Percentiles rank a stretch among this genome's conserved stretches.
phyloP scores from a whole-genome alignment of 2,329 filamentous ascomycete genomes.

The Aspergillus chevalieri region DNA sequence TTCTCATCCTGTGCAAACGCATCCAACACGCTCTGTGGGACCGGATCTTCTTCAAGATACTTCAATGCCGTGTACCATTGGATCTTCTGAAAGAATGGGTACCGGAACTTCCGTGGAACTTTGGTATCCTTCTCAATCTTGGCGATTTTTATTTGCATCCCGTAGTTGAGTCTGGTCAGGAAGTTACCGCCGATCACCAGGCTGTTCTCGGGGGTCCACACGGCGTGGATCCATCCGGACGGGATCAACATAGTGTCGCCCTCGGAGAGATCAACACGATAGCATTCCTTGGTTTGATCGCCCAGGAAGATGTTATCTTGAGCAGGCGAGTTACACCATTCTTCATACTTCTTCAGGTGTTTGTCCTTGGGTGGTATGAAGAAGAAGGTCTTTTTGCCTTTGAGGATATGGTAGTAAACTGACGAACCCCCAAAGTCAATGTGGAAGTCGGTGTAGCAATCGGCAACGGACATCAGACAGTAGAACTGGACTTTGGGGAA shows the following conservation, averaged over 20 bases:
- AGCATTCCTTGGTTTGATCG: constrained; percentile 60
- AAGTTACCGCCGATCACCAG: constrained; percentile 68
- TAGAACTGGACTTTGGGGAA: constrained; percentile 63
- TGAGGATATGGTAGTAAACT: constrained; percentile 64
- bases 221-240: constrained; percentile 66
- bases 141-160: constrained; percentile 60
- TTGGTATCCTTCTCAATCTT: constrained; percentile 64
- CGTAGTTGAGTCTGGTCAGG: constrained; percentile 58
- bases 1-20: constrained; percentile 51
- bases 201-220: constrained; percentile 65
- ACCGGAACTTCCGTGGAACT: constrained; percentile 59
- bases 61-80: constrained; percentile 63
- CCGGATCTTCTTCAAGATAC: constrained; percentile 58
- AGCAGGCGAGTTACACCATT: constrained; percentile 62
- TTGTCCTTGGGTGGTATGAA: constrained; percentile 65
- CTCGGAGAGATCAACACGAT: constrained; percentile 58
- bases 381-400: constrained; percentile 64
- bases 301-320: constrained; percentile 62
- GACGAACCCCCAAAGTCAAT: constrained; percentile 67
- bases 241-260: constrained; percentile 67
- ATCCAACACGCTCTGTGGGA: constrained; percentile 52
- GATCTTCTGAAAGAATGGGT: constrained; percentile 63
- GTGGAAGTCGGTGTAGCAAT: constrained; percentile 67
- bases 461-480: constrained; percentile 64
- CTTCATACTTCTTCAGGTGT: constrained; percentile 64